These are phyloP conservation scores for Blastomyces silverae DNA, from an alignment of 2,329 filamentous ascomycete genomes.

Conservation along the genomic window DNA sequence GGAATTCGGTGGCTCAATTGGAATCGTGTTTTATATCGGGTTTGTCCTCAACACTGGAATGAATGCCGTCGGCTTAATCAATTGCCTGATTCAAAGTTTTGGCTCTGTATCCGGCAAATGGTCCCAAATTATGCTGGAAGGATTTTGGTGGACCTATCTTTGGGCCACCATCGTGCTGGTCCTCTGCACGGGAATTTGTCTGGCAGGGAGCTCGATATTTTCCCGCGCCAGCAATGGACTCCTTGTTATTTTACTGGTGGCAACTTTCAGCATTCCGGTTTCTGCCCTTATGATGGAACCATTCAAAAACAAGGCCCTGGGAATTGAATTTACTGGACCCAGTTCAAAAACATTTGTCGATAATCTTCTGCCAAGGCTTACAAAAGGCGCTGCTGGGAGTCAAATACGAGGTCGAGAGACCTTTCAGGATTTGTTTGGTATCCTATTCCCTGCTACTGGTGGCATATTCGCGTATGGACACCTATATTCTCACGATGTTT, in stretches of 20 bases:
- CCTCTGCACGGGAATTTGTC: slow-evolving; percentile 65
- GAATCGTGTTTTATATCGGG: slow-evolving; percentile 84
- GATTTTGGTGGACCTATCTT: slow-evolving; percentile 70
- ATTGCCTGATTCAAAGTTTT: slow-evolving; percentile 72
- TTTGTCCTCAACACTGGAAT: slow-evolving; percentile 79
- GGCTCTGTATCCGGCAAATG: slow-evolving; percentile 52
- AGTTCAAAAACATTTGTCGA: slow-evolving; percentile 60
- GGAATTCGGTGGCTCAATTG: slow-evolving; percentile 84
- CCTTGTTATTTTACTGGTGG: slow-evolving; percentile 61
- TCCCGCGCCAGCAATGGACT: slow-evolving; percentile 72
- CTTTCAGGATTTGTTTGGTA: slow-evolving; percentile 77
- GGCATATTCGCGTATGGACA: slow-evolving; percentile 50
- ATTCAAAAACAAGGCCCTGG: slow-evolving; percentile 56
- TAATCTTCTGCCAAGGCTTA: slow-evolving; percentile 66
- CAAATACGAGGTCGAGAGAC: slow-evolving; percentile 58
- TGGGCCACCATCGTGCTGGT: slow-evolving; percentile 66
- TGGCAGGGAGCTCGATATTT: slow-evolving; percentile 74
- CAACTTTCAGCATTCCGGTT: slow-evolving; percentile 73
- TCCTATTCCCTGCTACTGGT: slow-evolving; percentile 68
- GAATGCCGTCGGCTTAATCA: slow-evolving; percentile 79
- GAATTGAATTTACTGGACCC: slow-evolving; percentile 72
- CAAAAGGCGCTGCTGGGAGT: slow-evolving; percentile 55
- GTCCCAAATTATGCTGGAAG: slow-evolving; percentile 57
- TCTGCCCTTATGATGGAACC: slow-evolving; percentile 64
- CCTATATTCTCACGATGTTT: slow-evolving; percentile 31